phyloP scores from a whole-genome alignment of 768 basidiomycete genomes.

The Leccinellum albellum region DNA sequence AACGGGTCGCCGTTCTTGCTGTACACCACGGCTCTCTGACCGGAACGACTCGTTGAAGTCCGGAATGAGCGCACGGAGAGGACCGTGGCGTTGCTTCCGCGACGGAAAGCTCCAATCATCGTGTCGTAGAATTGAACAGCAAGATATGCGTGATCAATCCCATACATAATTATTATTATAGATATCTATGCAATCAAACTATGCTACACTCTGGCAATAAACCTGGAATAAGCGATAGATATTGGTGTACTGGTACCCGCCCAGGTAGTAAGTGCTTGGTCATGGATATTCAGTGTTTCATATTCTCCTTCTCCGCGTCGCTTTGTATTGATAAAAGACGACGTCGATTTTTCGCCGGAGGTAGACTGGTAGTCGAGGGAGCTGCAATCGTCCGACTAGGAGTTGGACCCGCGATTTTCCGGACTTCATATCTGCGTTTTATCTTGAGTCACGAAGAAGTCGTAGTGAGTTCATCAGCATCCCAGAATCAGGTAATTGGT shows the following conservation, averaged over 20 bases:
- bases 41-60: slow-evolving; percentile 28
- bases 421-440: slow-evolving; percentile 59
- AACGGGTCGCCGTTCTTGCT: slow-evolving; percentile 55
- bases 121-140: not conserved
- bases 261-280: not conserved
- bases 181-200: not conserved
- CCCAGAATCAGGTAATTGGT: not conserved
- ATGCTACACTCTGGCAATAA: not conserved
- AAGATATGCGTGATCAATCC: not conserved
- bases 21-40: slow-evolving; percentile 67
- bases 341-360: not conserved
- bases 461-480: not conserved
- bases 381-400: slow-evolving; percentile 49
- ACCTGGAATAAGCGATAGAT: slow-evolving; percentile 9
- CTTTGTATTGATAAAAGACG: not conserved
- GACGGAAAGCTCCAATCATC: slow-evolving; percentile 4
- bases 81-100: not conserved
- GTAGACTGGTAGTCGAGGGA: slow-evolving; percentile 14
- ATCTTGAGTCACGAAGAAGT: slow-evolving; percentile 37
- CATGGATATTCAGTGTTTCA: not conserved
- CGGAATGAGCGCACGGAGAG: slow-evolving; percentile 21
- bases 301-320: not conserved
- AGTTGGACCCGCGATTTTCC: slow-evolving; percentile 53
- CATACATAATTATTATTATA: not conserved
- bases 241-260: slow-evolving; percentile 1